Evolutionary conservation across 2,329 filamentous ascomycete species (phyloP), one percentile per base, ranked within the genome.

Genomic region (Paraphoma chrysanthemicola): DNA sequence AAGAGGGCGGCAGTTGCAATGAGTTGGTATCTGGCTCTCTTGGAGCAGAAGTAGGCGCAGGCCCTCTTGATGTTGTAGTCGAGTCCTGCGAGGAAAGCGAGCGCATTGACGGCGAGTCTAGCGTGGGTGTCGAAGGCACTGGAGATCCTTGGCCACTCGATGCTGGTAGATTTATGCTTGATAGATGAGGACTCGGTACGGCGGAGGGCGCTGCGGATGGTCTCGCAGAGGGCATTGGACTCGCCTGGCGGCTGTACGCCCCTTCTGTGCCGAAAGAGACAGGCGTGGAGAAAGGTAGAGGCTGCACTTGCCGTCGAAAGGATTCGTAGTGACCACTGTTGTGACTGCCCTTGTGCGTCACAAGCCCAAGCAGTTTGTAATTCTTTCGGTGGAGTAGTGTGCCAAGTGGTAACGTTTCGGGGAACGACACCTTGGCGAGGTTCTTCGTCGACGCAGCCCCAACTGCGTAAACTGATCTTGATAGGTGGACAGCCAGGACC

Each of bases 241-340:
- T 86, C 82, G 57, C 86, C 83, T 49, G 86, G 12, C 70, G 58
- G 74, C 89, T 92, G 70, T 91, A 94, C 33, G 89, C 86, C 6
- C 88, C 89, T 38, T 91, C 90, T 6, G 85, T 84, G 57, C 90
- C 89, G 76, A 96, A 94, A 0, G 88, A 88, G 64, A 91, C 89
- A 0, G 90, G 88, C 7, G 94, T 97, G 1, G 92, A 90, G 72
- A 88, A 98, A 0, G 93, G 93, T 3, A 90, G 81, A 48, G 89
- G 87, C 8, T 92, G 79, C 56, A 91, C 90, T 76, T 98, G 95
- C 38, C 95, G 86, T 33, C 95, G 86, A 76, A 98, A 98, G 0
- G 93, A 94, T 76, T 99, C 95, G 79, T 99, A 99, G 73, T 99
- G 95, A 0, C 95, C 95, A 68, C 93, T 97, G 71, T 97, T 90